phyloP scores from a whole-genome alignment of 192 early-diverging fungal species.

The Backusella tarrabulga region DNA sequence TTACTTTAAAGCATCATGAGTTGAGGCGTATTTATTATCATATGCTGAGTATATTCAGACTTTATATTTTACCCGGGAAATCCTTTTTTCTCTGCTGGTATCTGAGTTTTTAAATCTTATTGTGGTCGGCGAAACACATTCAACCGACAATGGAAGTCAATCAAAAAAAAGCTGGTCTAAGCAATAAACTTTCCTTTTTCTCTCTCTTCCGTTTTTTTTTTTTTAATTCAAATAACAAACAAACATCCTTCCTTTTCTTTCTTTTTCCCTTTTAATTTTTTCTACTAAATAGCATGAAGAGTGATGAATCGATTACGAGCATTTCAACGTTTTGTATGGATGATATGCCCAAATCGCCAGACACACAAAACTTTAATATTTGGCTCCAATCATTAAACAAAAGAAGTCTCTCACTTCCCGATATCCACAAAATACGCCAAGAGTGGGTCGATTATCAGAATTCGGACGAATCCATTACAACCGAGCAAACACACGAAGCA shows the following conservation, averaged over 20 bases:
- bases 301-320: not conserved
- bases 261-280: not conserved
- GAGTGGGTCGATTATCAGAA: conserved; percentile 16
- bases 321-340: not conserved
- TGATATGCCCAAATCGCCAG: not conserved
- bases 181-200: conserved; percentile 6
- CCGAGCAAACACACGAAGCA: conserved; percentile 4
- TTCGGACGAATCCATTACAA: not conserved
- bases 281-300: not conserved
- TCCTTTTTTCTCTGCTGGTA: not conserved
- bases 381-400: not conserved
- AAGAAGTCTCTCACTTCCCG: conserved; percentile 22
- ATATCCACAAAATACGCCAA: conserved; percentile 18
- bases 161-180: not conserved
- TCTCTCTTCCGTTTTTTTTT: not conserved
- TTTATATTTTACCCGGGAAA: not conserved
- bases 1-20: not conserved
- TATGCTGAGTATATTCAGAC: not conserved
- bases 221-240: not conserved
- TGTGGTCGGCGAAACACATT: conserved; percentile 2
- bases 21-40: not conserved
- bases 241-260: not conserved
- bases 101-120: conserved; percentile 1
- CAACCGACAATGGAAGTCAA: not conserved
- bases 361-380: not conserved